Conservation (phyloP, 1,139 yeast species). For the Scheffersomyces segobiensis region DNA sequence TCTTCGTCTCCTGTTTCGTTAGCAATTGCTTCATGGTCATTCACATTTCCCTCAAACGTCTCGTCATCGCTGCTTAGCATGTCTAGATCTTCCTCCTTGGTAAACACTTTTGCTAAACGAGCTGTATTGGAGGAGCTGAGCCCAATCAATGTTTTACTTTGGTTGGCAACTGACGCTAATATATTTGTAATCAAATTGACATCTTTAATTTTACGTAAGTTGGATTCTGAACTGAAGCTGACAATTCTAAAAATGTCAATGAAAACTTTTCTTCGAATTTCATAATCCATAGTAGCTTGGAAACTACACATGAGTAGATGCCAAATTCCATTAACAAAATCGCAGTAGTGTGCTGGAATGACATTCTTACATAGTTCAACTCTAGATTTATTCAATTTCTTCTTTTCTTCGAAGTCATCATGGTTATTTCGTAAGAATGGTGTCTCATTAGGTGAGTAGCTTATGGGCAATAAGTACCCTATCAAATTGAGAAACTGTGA, state of each 20-base stretch:
- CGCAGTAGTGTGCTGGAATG: constrained; percentile 29
- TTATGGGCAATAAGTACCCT: constrained; percentile 56
- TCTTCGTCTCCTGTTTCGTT: constrained; percentile 5
- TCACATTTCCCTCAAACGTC: not conserved
- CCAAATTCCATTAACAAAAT: constrained; percentile 53
- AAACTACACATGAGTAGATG: constrained; percentile 69
- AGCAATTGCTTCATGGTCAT: not conserved
- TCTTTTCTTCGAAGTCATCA: constrained; percentile 26
- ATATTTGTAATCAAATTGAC: constrained; percentile 44
- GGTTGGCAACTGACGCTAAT: constrained; percentile 72
- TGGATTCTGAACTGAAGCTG: constrained; percentile 22
- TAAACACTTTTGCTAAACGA: not conserved
- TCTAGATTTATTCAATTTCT: constrained; percentile 28
- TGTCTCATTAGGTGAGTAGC: constrained; percentile 28
- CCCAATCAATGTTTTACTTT: constrained; percentile 37
- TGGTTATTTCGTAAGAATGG: constrained; percentile 31
- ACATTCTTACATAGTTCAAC: constrained; percentile 22
- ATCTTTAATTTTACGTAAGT: constrained; percentile 20
- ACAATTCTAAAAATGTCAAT: constrained; percentile 58
- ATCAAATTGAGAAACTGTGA: constrained; percentile 57
- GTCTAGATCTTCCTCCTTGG: constrained; percentile 12
- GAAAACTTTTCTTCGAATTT: constrained; percentile 61
- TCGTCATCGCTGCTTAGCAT: constrained; percentile 11
- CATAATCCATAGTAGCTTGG: constrained; percentile 72
- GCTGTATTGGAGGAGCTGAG: constrained; percentile 11